Evolutionary conservation across 768 basidiomycete genomes (phyloP), one percentile per base, ranked within the genome.

Genomic region (Asterophora parasitica): DNA sequence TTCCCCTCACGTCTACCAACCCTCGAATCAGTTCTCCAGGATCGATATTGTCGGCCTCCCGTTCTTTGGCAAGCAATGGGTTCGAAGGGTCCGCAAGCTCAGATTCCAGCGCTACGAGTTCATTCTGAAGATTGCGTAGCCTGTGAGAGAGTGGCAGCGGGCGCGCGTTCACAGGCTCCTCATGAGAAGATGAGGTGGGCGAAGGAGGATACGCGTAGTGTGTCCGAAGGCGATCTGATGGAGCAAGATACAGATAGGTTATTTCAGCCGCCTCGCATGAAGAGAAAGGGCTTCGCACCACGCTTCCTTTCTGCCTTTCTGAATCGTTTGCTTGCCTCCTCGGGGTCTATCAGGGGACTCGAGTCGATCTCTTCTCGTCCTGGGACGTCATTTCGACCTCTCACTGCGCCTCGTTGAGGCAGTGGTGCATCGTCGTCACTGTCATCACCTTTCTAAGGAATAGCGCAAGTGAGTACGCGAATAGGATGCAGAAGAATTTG

Each of bases 81-180:
- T 85, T 90, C 3, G 88, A 77, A 8, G 88, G 88, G 55, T 91
- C 87, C 0, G 82, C 74, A n/a, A 94, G 72, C 58, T 94, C 90
- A 1, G 70, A 62, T 62, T 99, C 95, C 3, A 99, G 74, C 23
- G 89, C 76, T 0, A 77, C 65, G 0, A 97, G 72, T 59, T 99
- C 95, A 2, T 77, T 75, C 51, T 92, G 87, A 7, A 99, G 72
- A 2, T 70, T 64, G 7, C 77, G 77, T 16, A 92, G 64, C 27
- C 85, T 75, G 34, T 78, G 73, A 1, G 82, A 77, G 6, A 85
- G 73, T 0, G 81, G 71, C 17, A 73, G 52, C 4, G 74, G 63
- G 20, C 65, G 67, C 27, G 51, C 49, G 13, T 58, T 61, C 16
- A 63, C 58, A 7, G 70, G 63, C 44, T 69, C 61, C 8, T 62